Conservation (phyloP, 2,329 filamentous ascomycete species). For the Nemania sp. region DNA sequence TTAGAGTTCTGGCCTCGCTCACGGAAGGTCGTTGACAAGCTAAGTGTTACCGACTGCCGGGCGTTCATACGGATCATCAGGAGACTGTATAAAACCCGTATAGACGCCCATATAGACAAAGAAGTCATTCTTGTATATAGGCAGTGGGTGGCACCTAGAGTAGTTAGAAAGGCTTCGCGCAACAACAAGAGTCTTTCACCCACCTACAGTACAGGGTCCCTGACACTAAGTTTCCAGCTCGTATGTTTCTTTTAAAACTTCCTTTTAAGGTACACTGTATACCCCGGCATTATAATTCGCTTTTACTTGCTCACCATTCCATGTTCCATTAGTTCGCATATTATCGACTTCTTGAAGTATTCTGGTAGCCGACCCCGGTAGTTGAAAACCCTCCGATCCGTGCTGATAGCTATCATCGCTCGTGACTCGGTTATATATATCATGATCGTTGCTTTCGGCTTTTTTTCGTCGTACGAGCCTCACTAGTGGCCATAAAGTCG, state of each 20-base stretch:
- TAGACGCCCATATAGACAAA: no score
- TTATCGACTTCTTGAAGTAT: slow-evolving; percentile 25
- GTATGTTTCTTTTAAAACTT: not conserved
- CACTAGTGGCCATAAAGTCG: slow-evolving; percentile 28
- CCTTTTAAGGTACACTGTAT: not conserved
- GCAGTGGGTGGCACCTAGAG: no score
- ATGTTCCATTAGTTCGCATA: slow-evolving; percentile 25
- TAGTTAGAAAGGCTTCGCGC: no score
- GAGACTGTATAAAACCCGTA: no score
- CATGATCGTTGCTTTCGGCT: not conserved
- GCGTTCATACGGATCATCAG: no score
- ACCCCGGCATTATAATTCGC: not conserved
- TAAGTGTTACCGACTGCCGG: no score
- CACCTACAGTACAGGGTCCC: no score
- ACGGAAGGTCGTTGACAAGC: not conserved
- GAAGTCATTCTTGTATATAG: no score
- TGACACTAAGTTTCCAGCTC: not conserved
- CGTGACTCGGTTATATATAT: slow-evolving; percentile 11
- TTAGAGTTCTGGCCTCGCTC: not conserved
- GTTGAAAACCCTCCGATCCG: not conserved
- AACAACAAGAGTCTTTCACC: no score
- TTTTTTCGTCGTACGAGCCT: slow-evolving; percentile 17
- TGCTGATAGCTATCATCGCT: slow-evolving; percentile 2
- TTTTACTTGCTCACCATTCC: slow-evolving; percentile 14
- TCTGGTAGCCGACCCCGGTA: slow-evolving; percentile 17